Evolutionary conservation across 352 stramenopile genomes (phyloP).

Genomic region (Phytopythium sindhum): DNA sequence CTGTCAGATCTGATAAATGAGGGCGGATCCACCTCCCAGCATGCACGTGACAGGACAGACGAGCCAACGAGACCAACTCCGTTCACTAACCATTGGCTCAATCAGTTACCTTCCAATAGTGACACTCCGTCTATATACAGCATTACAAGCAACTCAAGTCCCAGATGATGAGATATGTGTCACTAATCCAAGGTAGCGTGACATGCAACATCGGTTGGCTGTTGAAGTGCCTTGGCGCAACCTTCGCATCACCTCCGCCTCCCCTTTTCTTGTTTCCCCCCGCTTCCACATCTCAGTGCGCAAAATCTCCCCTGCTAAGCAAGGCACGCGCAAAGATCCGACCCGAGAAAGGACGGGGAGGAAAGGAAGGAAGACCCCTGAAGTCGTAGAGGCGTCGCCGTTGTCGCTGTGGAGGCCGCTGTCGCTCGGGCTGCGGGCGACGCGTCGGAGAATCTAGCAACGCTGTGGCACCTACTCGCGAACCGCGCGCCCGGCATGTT

Average conservation of each 20-base stretch:
- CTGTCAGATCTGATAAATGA: conserved; percentile 9
- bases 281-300: background rate
- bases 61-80: background rate
- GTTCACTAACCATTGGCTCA: background rate
- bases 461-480: conserved; percentile 27
- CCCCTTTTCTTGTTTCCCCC: too few species aligned
- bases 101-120: background rate
- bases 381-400: too few species aligned
- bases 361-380: too few species aligned
- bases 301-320: background rate
- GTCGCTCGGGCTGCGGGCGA: background rate
- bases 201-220: background rate
- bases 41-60: background rate
- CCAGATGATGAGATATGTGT: background rate
- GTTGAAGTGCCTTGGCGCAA: conserved; percentile 18
- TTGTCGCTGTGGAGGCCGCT: too few species aligned
- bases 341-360: background rate
- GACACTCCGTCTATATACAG: background rate
- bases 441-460: conserved; percentile 8
- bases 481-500: conserved; percentile 34
- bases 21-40: background rate
- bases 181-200: background rate
- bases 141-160: background rate
- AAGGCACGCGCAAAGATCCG: background rate
- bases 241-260: conserved; percentile 15